Base-by-base conservation (phyloP, 768 basidiomycete species). In the Pleurotus citrinopileatus region DNA sequence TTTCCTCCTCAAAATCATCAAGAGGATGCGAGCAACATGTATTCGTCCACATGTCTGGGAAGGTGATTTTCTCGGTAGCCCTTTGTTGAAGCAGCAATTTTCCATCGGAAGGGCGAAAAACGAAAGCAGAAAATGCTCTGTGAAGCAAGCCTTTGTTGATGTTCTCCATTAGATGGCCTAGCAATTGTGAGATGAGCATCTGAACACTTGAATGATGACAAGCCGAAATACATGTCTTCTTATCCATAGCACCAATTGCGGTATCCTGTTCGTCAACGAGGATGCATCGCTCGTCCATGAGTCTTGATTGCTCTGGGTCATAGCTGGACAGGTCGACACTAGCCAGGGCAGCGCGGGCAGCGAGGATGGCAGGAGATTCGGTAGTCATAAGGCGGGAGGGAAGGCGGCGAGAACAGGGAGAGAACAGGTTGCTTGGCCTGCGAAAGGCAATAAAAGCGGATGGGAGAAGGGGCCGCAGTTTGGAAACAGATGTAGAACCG, bases 11-110 rank as follows among this genome's bases (percentile, higher is more conserved):
- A 60, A 94, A 91, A 71, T 98, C 97, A 61, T 91, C 86, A 46
- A 99, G 77, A 15, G 96, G 96, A 66, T 99, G 96, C 20, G 92
- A 94, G 73, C 96, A 99, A 68, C 97, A 99, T 6, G 97, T 98
- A 71, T 99, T 99, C 27, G 97, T 99, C 97, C 97, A 99, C 94
- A 98, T 94, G 62, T 91, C 81, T 4, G 97, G 97, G 75, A 99
- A 99, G 5, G 97, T 99, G 66, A 99, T 99, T 77, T 99, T 99
- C 74, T 96, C 94, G n/a, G 86, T 78, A 17, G 97, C 97, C 32
- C 97, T 84, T 69, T 94, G 93, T 68, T 99, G 97, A 42, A 99
- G 80, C 23, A 99, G 77, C 15, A 99, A 80, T 69, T 87, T 91
- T 42, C 97, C 97, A 68, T 98, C 94, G 10, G 84, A 84, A 2